phyloP scores from a whole-genome alignment of 129 eudicot genomes.

The Flaveria brownii region DNA sequence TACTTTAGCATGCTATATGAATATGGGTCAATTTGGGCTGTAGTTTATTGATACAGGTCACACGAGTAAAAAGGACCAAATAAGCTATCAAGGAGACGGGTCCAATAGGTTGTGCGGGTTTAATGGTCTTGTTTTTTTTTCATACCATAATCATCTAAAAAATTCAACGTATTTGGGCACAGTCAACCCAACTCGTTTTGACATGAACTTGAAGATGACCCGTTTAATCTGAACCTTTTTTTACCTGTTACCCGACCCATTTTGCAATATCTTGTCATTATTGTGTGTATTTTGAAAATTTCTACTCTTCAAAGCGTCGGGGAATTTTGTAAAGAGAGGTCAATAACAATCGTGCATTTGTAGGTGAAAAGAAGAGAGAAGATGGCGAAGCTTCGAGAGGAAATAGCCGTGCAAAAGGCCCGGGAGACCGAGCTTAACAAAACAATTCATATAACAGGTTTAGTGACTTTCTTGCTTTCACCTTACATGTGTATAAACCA shows the following conservation, averaged over 20 bases:
- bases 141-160: too few relatives aligned
- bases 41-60: not conserved
- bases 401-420: conserved; percentile 93
- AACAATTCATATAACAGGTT: conserved; percentile 97
- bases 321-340: not conserved
- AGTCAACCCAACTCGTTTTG: not conserved
- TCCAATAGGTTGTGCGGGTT: not conserved
- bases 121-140: too few relatives aligned
- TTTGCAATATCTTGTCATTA: not conserved
- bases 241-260: not conserved
- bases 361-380: conserved; percentile 79
- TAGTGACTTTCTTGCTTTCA: conserved; percentile 8
- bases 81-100: not conserved
- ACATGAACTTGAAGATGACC: not conserved
- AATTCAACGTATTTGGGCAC: too few relatives aligned
- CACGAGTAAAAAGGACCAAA: not conserved
- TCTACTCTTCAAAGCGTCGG: not conserved
- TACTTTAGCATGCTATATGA: not conserved
- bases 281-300: not conserved
- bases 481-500: conserved; percentile 1
- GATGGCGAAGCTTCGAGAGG: conserved; percentile 90
- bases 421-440: conserved; percentile 92
- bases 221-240: not conserved
- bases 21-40: not conserved
- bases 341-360: not conserved